Evolutionary conservation across 768 basidiomycete genomes (phyloP).

Genomic region (Thelephora ganbajun): DNA sequence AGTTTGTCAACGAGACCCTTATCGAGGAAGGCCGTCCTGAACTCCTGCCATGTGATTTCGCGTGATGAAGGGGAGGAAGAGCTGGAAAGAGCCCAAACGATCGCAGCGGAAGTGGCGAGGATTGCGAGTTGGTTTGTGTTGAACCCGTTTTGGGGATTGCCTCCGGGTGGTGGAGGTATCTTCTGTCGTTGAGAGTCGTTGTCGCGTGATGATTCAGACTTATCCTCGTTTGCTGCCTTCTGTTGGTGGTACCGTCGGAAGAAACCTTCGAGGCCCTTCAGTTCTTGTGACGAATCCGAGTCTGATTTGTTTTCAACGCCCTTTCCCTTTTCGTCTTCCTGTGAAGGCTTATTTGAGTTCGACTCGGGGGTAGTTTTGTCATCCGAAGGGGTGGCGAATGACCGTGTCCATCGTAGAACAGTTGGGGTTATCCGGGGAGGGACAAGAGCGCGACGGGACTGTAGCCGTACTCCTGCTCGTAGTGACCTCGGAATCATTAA

Average conservation of each 20-base stretch:
- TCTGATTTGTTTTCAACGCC: conserved; percentile 22
- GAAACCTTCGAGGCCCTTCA: conserved; percentile 65
- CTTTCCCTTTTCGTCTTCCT: conserved; percentile 21
- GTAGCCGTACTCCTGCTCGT: background rate
- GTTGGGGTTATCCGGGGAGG: background rate
- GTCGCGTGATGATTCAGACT: conserved; percentile 9
- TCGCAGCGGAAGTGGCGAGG: conserved; percentile 43
- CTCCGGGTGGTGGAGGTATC: conserved; percentile 33
- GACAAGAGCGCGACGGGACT: background rate
- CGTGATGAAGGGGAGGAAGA: conserved; percentile 38
- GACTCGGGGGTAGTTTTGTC: conserved; percentile 19
- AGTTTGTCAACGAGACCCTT: conserved; percentile 93
- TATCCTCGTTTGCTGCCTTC: conserved; percentile 6
- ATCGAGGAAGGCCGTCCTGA: conserved; percentile 91
- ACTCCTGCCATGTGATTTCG: conserved; percentile 99
- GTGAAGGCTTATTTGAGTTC: conserved; percentile 13
- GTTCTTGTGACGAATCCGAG: conserved; percentile 20
- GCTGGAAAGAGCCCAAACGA: conserved; percentile 46
- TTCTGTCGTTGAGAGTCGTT: conserved; percentile 24
- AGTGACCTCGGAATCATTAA: background rate
- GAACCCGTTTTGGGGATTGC: conserved; percentile 36
- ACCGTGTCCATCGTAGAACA: conserved; percentile 18
- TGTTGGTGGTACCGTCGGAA: conserved; percentile 48
- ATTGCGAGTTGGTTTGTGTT: conserved; percentile 43
- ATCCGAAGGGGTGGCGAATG: conserved; percentile 33